Evolutionary conservation across 1,284 basidiomycete species (phyloP), one percentile per base, ranked within the genome.

Genomic region (Somion occarium): DNA sequence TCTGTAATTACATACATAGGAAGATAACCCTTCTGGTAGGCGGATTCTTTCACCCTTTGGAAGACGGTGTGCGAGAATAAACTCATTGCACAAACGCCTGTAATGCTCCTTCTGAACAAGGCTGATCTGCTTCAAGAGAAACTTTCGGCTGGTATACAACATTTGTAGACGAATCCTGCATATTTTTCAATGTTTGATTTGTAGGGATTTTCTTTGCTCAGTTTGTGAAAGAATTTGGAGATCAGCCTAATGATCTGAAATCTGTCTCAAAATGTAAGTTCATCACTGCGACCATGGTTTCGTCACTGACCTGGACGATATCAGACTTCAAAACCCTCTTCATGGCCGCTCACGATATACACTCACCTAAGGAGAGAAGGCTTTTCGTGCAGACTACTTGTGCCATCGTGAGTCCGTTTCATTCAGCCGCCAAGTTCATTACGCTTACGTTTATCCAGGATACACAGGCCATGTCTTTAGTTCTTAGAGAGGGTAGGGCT

Each of bases 91-190:
- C 64, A 69, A 0, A 73, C 79, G 18, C 74, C 77, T 47, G 72
- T 85, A 50, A 75, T 83, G 30, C 64, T 85, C 12, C 73, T 83
- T 60, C 69, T 85, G 20, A 85, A 85, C 67, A 85, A 85, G 60
- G 70, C 73, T 46, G 82, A 85, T 59, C 72, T 83, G 48, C 65
- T 85, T 25, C 70, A 74, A 22, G 61, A 67, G 27, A 82, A 83
- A 59, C 68, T 85, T 12, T 67, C 71, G 54, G 61, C 74, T 1
- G 80, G 60, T 58, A 34, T 13, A 46, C 22, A 20, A 11, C 2
- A 18, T 18, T 19, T 27, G n/a, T n/a, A n/a, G n/a, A n/a, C n/a
- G n/a, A n/a, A n/a, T n/a, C n/a, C n/a, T n/a, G n/a, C n/a, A n/a
- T n/a, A n/a, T n/a, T n/a, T n/a, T n/a, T n/a, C n/a, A n/a, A n/a